Percentiles rank a stretch among this genome's conserved stretches.
These are phyloP conservation scores for Alternaria sp. DNA, from an alignment of 2,329 filamentous ascomycete genomes.

Conservation along the genomic window DNA sequence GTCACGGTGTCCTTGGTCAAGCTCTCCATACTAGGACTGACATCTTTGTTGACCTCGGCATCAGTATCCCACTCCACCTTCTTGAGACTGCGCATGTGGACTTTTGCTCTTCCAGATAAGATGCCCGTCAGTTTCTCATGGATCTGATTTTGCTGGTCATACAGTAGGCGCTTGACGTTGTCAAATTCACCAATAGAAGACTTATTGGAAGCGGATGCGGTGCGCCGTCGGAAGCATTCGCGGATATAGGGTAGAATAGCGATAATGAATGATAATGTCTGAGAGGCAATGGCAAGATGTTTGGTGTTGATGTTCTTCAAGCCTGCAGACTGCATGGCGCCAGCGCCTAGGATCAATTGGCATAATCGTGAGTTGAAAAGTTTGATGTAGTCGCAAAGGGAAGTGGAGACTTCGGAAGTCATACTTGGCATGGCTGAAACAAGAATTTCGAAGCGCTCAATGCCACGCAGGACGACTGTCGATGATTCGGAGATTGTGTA, in stretches of 20 bases:
- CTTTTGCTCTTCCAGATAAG: conserved; percentile 78
- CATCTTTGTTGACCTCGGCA: conserved; percentile 51
- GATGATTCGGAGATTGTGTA: conserved; percentile 89
- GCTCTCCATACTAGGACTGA: conserved; percentile 83
- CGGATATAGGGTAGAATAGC: conserved; percentile 87
- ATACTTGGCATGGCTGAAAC: conserved; percentile 87
- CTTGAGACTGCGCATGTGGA: conserved; percentile 78
- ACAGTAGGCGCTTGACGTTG: conserved; percentile 80
- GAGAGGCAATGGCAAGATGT: conserved; percentile 89
- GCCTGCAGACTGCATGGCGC: conserved; percentile 86
- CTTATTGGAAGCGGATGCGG: conserved; percentile 51
- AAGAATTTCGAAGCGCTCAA: conserved; percentile 83
- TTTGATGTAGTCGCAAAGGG: conserved; percentile 84
- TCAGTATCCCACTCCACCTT: conserved; percentile 75
- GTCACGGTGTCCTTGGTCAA: conserved; percentile 86
- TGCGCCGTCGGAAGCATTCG: conserved; percentile 86
- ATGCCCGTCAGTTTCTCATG: conserved; percentile 94
- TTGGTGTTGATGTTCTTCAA: conserved; percentile 92
- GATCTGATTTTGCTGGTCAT: conserved; percentile 90
- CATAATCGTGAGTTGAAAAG: conserved; percentile 95
- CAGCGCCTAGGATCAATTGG: conserved; percentile 95
- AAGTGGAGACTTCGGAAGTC: conserved; percentile 80
- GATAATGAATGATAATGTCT: conserved; percentile 86
- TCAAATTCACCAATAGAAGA: conserved; percentile 80
- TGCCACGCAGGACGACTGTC: conserved; percentile 78